Conservation (phyloP, 805 yeast genomes). For the Nakazawaea pomicola region DNA sequence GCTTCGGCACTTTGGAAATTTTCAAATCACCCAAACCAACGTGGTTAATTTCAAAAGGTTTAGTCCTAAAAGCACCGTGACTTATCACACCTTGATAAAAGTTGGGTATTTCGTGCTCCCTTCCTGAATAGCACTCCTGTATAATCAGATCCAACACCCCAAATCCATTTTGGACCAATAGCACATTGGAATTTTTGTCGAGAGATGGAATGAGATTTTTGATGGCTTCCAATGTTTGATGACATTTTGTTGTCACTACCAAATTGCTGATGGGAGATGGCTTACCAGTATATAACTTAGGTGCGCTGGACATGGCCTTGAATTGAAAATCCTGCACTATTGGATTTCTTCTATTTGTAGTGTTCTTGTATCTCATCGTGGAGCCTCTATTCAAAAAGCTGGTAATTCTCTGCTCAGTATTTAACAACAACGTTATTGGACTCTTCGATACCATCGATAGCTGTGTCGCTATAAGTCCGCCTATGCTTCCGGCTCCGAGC, state of each 20-base stretch:
- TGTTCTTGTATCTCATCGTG: conserved; percentile 8
- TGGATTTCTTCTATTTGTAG: conserved; percentile 8
- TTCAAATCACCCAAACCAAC: conserved; percentile 69
- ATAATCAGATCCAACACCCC: conserved; percentile 63
- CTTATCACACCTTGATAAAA: conserved; percentile 72
- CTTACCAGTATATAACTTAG: conserved; percentile 6
- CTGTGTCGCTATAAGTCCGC: conserved; percentile 11
- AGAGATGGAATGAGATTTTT: conserved; percentile 48
- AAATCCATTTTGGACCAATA: conserved; percentile 80
- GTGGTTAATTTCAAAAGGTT: conserved; percentile 46
- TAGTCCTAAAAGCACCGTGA: conserved; percentile 70
- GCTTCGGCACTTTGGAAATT: conserved; percentile 49
- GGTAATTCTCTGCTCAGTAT: conserved; percentile 1
- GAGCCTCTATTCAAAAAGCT: conserved; percentile 6
- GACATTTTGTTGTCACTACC: conserved; percentile 75
- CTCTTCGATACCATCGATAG: conserved; percentile 1
- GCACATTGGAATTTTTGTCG: conserved; percentile 43
- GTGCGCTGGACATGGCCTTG: conserved; percentile 8
- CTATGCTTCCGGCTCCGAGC: conserved; percentile 13
- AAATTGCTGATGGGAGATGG: conserved; percentile 22
- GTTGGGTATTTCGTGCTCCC: conserved; percentile 41
- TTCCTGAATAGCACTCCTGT: conserved; percentile 43
- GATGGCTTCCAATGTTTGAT: conserved; percentile 65
- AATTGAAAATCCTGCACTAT: conserved; percentile 10
- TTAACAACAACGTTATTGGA: conserved; percentile 5